These are phyloP conservation scores for Epichloe coenophiala DNA, from an alignment of 2,329 filamentous ascomycete genomes.

Conservation along the genomic window DNA sequence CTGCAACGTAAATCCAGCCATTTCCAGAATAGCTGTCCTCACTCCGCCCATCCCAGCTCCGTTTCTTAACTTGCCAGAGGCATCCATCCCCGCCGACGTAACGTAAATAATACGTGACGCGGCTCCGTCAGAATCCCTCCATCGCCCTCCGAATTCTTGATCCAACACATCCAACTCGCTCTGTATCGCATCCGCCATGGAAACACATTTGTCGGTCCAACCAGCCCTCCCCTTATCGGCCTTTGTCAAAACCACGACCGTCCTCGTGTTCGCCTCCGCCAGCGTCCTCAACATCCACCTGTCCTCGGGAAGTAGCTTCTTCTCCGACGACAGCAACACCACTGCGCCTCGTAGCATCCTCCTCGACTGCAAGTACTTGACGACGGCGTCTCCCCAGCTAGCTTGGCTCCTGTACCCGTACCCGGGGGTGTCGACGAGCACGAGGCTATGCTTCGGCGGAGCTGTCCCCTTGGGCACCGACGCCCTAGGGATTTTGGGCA, in stretches of 20 bases:
- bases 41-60: conserved; percentile 27
- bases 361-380: conserved; percentile 34
- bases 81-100: conserved; percentile 24
- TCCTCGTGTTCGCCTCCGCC: conserved; percentile 29
- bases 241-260: conserved; percentile 41
- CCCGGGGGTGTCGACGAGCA: conserved; percentile 36
- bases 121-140: conserved; percentile 17
- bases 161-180: conserved; percentile 14
- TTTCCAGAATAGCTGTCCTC: conserved; percentile 25
- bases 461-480: conserved; percentile 21
- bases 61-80: conserved; percentile 17
- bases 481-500: conserved; percentile 14
- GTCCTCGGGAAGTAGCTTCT: conserved; percentile 36
- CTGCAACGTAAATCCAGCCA: conserved; percentile 23
- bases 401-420: conserved; percentile 33
- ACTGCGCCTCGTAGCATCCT: conserved; percentile 36
- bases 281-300: conserved; percentile 32
- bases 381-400: conserved; percentile 39
- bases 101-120: conserved; percentile 18
- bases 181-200: conserved; percentile 15
- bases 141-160: conserved; percentile 11
- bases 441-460: conserved; percentile 31
- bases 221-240: conserved; percentile 32
- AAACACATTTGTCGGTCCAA: conserved; percentile 16
- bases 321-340: conserved; percentile 38